Conservation (phyloP, 139 green algal genomes). For the Coelastrella sp. region DNA sequence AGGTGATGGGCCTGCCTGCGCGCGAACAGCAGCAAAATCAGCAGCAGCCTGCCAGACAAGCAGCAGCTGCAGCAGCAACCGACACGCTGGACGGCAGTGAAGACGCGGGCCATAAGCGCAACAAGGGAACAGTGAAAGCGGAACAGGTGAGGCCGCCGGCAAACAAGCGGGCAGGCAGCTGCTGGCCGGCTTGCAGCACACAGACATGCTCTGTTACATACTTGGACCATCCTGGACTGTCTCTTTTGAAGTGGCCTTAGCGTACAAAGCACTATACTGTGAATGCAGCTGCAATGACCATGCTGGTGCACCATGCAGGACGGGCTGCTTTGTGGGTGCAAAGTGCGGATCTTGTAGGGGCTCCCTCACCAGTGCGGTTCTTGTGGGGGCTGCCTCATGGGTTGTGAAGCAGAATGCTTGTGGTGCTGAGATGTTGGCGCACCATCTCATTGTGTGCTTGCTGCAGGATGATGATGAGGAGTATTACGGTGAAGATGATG, state of each 20-base stretch:
- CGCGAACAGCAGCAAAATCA: conserved; percentile 2
- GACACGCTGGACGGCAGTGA: background rate
- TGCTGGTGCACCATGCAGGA: background rate
- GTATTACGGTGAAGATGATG: conserved; percentile 28
- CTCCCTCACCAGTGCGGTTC: background rate
- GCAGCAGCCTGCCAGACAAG: conserved; percentile 4
- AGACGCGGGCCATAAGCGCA: background rate
- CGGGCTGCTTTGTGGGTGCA: background rate
- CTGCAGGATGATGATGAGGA: conserved; percentile 38
- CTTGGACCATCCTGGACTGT: background rate
- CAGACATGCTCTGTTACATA: background rate
- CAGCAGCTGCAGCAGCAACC: conserved; percentile 9
- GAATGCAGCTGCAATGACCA: background rate
- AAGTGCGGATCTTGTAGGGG: background rate
- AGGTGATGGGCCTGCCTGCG: conserved; percentile 38
- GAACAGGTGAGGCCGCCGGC: background rate
- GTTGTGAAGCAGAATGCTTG: background rate
- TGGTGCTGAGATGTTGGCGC: too few relatives aligned
- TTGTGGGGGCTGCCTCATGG: background rate
- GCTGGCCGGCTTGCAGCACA: background rate
- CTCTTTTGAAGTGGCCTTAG: background rate
- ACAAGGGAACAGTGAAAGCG: conserved; percentile 26
- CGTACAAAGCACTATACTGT: background rate
- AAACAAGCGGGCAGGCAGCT: background rate
- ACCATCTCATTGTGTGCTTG: too few relatives aligned